Percentiles rank a stretch among this genome's conserved stretches.
These are phyloP conservation scores for Platismatia glauca DNA, from an alignment of 495 filamentous ascomycete genomes.

Conservation along the genomic window DNA sequence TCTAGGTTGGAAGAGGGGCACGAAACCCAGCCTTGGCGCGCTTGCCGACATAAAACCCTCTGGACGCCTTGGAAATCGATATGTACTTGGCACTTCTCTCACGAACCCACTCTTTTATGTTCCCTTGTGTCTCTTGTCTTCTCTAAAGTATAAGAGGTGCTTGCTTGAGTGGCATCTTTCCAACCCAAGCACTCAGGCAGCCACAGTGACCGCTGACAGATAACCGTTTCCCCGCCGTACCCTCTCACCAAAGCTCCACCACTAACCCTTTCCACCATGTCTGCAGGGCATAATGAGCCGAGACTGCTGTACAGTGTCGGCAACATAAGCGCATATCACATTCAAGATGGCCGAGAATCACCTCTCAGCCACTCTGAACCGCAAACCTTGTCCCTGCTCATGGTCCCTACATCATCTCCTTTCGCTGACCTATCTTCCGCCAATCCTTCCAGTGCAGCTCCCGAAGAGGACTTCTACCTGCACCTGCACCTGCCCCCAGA, in stretches of 20 bases:
- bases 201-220: neutral
- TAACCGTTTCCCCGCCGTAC: neutral
- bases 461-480: conserved; percentile 90
- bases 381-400: conserved; percentile 81
- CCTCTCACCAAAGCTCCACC: conserved; percentile 2
- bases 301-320: conserved; percentile 75
- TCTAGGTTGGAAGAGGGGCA: neutral
- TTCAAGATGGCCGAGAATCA: conserved; percentile 78
- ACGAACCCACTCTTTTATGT: neutral
- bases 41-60: neutral
- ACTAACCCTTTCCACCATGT: conserved; percentile 1
- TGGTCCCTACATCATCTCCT: conserved; percentile 78
- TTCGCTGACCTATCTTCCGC: conserved; percentile 53
- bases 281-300: conserved; percentile 51
- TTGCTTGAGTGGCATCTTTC: neutral
- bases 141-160: neutral
- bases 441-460: conserved; percentile 45
- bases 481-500: conserved; percentile 91
- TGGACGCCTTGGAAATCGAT: neutral
- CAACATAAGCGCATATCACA: conserved; percentile 77
- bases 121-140: neutral
- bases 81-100: neutral
- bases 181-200: neutral
- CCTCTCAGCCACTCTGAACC: conserved; percentile 74
- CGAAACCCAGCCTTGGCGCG: neutral